Base-by-base conservation (phyloP, 2,329 filamentous ascomycete genomes). In the Apiospora marii region DNA sequence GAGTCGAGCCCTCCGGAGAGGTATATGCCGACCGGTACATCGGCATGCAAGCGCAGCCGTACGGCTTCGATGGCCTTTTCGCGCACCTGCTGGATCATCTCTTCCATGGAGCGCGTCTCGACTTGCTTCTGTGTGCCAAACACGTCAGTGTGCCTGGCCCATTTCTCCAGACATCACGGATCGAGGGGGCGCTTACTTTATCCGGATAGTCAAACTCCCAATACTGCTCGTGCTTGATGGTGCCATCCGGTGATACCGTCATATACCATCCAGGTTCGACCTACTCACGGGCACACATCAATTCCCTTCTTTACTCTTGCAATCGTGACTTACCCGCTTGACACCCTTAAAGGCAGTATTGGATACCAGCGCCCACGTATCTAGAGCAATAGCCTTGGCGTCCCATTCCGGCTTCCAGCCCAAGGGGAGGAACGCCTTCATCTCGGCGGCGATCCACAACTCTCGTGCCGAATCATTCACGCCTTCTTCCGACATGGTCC, bases 1-100 rank as follows among this genome's bases (percentile, higher is more conserved):
- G 87, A 89, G 76, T 91, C 89, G 68, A 91, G 85, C 0, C 89
- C 89, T 5, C 89, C 89, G 30, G 84, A 87, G 0, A 91, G 80
- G 72, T 88, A 90, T 70, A 91, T 81, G 2, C 87, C 89, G 3
- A 91, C 82, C 0, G 87, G 87, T 0, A 90, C 89, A 76, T 91
- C 89, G 1, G 89, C 88, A 22, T 85, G 83, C 13, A 91, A 80
- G 6, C 89, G 85, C 24, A 89, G 74, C n/a, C 83, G 83, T 14
- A 90, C 81, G 0, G 88, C 83, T 44, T 90, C 87, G 1, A 89
- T 76, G 16, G 91, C 76, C 2, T 82, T 82, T 64, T 87, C 79
- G 7, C 88, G 82, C 0, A 90, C 86, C 2, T 83, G 85, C 27
- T 80, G 72, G 1, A 89, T 81, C 80, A 89, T 86, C 58, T 90